Conservation (phyloP, 371 early-diverging fungal genomes). For the Actinomortierella wolfii region DNA sequence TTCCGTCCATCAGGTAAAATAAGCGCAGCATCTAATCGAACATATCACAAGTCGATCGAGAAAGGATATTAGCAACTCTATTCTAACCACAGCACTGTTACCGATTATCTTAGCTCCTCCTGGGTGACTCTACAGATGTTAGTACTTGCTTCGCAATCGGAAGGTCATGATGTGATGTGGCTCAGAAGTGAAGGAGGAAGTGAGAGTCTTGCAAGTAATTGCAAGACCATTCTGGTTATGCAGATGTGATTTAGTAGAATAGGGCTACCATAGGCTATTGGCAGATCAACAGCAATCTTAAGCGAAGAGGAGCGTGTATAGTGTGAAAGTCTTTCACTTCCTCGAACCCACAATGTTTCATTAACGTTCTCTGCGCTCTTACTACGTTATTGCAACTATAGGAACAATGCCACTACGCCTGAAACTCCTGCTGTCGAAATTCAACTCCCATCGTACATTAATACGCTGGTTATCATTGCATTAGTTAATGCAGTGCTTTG, state of each 20-base stretch:
- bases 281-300: background rate
- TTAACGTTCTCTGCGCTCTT: too few relatives aligned
- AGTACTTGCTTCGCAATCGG: background rate
- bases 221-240: background rate
- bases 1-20: conserved; percentile 25
- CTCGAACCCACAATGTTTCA: too few relatives aligned
- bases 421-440: background rate
- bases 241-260: background rate
- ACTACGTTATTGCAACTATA: background rate
- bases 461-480: conserved; percentile 10
- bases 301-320: background rate
- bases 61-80: too few relatives aligned
- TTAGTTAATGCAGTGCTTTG: conserved; percentile 26
- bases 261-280: background rate
- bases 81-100: too few relatives aligned
- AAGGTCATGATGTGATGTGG: background rate
- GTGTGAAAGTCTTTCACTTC: too few relatives aligned
- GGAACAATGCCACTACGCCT: conserved; percentile 12
- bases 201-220: background rate
- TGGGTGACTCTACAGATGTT: conserved; percentile 25
- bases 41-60: too few relatives aligned
- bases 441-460: conserved; percentile 16
- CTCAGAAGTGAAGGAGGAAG: background rate
- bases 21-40: too few relatives aligned
- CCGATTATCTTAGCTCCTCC: background rate